Base-by-base conservation (phyloP, 2,329 filamentous ascomycete genomes). In the Acarospora socialis region DNA sequence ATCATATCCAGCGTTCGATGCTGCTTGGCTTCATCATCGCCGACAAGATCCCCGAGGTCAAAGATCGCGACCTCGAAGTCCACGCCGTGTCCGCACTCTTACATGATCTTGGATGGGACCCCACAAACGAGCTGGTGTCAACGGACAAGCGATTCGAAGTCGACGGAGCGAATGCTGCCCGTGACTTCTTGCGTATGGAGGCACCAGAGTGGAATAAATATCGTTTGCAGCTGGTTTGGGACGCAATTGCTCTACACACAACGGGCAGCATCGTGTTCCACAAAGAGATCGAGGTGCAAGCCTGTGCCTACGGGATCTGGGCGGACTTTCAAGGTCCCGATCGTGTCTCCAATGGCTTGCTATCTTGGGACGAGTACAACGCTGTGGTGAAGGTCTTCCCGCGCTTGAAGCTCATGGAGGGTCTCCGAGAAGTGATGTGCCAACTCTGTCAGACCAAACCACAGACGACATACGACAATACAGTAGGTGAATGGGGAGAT, bases 141-240 rank as follows among this genome's bases (percentile, higher is more conserved):
- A 28, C 41, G 1, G 60, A 66, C 45, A 60, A 59, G 17, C 55
- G 62, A 6, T 68, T 68, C 44, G 63, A 68, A 37, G 59, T 67
- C 15, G 63, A 68, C 41, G 57, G 63, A 9, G 63, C 62, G 6
- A 55, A 60, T 33, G 57, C 53, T 2, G 59, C 63, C 1, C 45
- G 57, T 1, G 45, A 54, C 1, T 65, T 64, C 34, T 32, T 64
- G 28, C 34, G 32, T 20, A 31, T 23, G 23, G 29, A 52, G 32
- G 39, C 39, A 12, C 33, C 34, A n/a, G 33, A 41, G 4, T 64
- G 59, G 58, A 52, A 60, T 28, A 46, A 55, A 17, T 50, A 54
- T 19, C 49, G 57, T 3, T 37, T 59, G 3, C 62, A 67, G 45
- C 48, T 65, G 4, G 52, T 63, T 9, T 67, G 61, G 61, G 62